Conservation (phyloP, 1,139 yeast genomes). For the Candida sp. region DNA sequence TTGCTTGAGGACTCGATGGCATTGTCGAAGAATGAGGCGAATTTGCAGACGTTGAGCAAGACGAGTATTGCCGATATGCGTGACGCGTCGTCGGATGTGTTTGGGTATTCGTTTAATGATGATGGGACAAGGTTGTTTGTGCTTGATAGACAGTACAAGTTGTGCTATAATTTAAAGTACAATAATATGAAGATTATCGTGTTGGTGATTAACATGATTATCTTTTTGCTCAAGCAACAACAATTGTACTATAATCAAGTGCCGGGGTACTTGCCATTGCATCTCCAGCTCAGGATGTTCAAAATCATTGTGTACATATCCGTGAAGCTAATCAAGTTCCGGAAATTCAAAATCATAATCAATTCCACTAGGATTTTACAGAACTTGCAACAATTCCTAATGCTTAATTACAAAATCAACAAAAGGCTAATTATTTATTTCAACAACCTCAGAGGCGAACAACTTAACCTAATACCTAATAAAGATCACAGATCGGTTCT, state of each 20-base stretch:
- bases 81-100: neutral
- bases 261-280: neutral
- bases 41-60: slow-evolving; percentile 16
- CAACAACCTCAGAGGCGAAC: slow-evolving; percentile 31
- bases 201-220: slow-evolving; percentile 25
- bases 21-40: slow-evolving; percentile 47
- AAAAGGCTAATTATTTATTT: slow-evolving; percentile 38
- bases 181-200: slow-evolving; percentile 18
- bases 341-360: slow-evolving; percentile 26
- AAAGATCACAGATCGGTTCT: neutral
- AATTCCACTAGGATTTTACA: slow-evolving; percentile 28
- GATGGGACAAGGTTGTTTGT: slow-evolving; percentile 24
- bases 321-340: slow-evolving; percentile 32
- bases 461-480: slow-evolving; percentile 26
- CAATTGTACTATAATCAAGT: slow-evolving; percentile 6
- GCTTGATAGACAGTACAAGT: slow-evolving; percentile 17
- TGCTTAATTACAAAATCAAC: slow-evolving; percentile 41
- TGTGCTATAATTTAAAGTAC: slow-evolving; percentile 10
- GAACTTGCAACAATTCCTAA: slow-evolving; percentile 32
- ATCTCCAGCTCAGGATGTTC: slow-evolving; percentile 20
- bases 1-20: slow-evolving; percentile 49
- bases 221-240: slow-evolving; percentile 27
- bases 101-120: slow-evolving; percentile 9
- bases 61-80: neutral
- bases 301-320: slow-evolving; percentile 36